Base-by-base conservation (phyloP, 2,329 filamentous ascomycete genomes). In the Sarocladium kiliense region DNA sequence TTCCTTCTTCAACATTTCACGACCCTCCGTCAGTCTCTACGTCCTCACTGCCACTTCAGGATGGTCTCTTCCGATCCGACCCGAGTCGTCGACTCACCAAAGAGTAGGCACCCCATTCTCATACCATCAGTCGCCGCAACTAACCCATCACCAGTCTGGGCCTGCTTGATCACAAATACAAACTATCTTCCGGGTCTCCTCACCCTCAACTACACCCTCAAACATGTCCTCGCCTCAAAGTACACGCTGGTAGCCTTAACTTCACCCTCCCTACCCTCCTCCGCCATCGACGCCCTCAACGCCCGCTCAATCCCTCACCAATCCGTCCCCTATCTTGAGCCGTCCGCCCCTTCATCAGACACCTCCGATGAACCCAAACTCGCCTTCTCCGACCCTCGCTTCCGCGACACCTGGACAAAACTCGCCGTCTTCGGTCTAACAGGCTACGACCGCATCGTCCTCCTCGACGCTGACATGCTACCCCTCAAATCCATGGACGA, bases 331-430 rank as follows among this genome's bases (percentile, higher is more conserved):
- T 88, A 89, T 69, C 79, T 96, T 37, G 75, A 88, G 11, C 89
- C 91, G 1, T 26, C 54, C 10, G 5, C 23, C 5, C 10, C 25
- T 5, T n/a, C 25, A 14, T 9, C 27, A 18, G 14, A 14, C 21
- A 34, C 79, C 79, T 2, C 71, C 77, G 32, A 85, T 84, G 47
- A 36, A 10, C n/a, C 47, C 10, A 51, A 51, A 18, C 47, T 51
- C 27, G 47, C 47, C 26, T 95, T 85, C 74, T 80, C 76, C 64
- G 81, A 88, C 70, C 85, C 87, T 51, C 86, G 91, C 62, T 96
- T 96, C 78, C 87, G 90, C 72, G 89, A 95, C 71, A 91, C 87
- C 77, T 96, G 91, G 90, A 89, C 81, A 70, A 96, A 96, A 73
- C 81, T 96, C 26, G 82, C 86, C 16, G 84, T 88, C 5, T 96